phyloP scores from a whole-genome alignment of 306 rosid species.

The Ceratonia siliqua region DNA sequence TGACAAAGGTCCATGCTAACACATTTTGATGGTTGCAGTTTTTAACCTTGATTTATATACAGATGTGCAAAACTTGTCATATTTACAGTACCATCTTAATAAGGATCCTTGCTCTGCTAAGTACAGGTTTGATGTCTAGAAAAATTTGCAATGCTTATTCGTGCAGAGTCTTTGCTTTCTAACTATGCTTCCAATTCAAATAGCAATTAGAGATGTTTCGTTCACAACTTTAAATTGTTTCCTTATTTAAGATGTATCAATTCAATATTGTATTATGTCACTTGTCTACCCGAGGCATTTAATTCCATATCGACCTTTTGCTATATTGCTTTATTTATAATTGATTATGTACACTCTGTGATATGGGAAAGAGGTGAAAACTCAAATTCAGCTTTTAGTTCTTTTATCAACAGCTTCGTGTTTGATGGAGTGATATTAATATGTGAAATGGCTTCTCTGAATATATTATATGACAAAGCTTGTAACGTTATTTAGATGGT shows the following conservation, averaged over 20 bases:
- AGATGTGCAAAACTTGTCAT: conserved; percentile 87
- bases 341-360: background rate
- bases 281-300: conserved; percentile 12
- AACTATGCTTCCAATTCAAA: conserved; percentile 21
- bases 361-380: background rate
- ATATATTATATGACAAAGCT: background rate
- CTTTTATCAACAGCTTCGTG: background rate
- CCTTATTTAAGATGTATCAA: conserved; percentile 24
- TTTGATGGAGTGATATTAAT: conserved; percentile 2
- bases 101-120: conserved; percentile 85
- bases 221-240: conserved; percentile 11
- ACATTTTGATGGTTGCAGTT: conserved; percentile 51
- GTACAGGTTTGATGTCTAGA: conserved; percentile 64
- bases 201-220: background rate
- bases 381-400: background rate
- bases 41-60: conserved; percentile 93
- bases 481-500: background rate
- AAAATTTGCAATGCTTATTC: background rate
- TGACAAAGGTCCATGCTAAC: conserved; percentile 32
- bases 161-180: conserved; percentile 21
- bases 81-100: conserved; percentile 74
- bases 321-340: background rate
- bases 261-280: background rate
- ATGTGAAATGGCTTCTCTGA: background rate
- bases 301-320: background rate